Percentiles rank a stretch among this genome's conserved stretches.
Evolutionary conservation across 1,284 basidiomycete species (phyloP).

Genomic region (Sanguinoderma infundibulare): DNA sequence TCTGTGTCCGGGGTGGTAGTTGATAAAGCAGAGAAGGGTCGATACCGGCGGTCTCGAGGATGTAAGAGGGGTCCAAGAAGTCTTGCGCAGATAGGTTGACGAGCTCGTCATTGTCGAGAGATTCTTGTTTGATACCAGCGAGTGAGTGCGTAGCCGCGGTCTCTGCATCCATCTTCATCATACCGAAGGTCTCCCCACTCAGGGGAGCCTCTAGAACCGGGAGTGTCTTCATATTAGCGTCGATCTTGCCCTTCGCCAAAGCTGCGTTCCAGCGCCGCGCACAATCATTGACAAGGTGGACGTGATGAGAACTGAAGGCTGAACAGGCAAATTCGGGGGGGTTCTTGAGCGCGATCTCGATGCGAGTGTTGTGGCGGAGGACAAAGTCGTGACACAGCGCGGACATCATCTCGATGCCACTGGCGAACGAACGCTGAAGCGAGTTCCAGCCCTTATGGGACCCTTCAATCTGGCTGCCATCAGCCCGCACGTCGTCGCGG

Average conservation of each 20-base stretch:
- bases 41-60: not conserved
- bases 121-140: not conserved
- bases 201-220: not conserved
- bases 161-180: not conserved
- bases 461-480: constrained; percentile 21
- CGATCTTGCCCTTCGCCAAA: not conserved
- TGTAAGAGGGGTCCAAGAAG: not conserved
- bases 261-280: constrained; percentile 4
- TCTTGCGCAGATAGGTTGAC: not conserved
- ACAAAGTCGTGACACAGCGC: constrained; percentile 10
- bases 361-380: constrained; percentile 3
- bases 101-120: not conserved
- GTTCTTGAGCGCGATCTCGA: not conserved
- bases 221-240: not conserved
- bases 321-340: not conserved
- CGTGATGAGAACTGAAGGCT: not conserved
- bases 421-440: constrained; percentile 25
- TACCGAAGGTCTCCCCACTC: not conserved
- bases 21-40: not conserved
- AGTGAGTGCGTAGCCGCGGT: not conserved
- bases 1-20: too few relatives aligned
- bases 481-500: constrained; percentile 26
- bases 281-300: constrained; percentile 5
- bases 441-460: constrained; percentile 32
- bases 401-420: constrained; percentile 23